These are phyloP conservation scores for Sarocladium oryzae DNA, from an alignment of 2,329 filamentous ascomycete species.

Conservation along the genomic window DNA sequence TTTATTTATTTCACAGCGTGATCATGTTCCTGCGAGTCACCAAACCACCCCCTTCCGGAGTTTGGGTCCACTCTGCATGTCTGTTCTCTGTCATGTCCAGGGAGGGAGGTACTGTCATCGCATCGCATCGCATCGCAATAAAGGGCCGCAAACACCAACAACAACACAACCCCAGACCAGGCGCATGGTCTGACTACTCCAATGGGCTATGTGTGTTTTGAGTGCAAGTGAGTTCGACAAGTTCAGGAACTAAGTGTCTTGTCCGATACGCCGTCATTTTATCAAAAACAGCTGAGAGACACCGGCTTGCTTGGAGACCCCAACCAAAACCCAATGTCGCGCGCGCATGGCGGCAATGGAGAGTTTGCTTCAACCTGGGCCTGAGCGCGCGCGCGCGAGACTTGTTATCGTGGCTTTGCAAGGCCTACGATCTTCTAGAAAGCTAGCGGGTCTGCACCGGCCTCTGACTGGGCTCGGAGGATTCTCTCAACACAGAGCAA, in stretches of 20 bases:
- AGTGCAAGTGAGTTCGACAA: too few relatives aligned
- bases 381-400: not conserved
- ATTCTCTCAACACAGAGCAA: slow-evolving; percentile 27
- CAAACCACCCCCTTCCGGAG: not conserved
- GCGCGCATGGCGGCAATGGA: not conserved
- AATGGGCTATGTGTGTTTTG: too few relatives aligned
- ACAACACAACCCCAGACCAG: too few relatives aligned
- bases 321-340: not conserved
- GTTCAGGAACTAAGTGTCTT: too few relatives aligned
- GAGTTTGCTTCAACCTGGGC: slow-evolving; percentile 4
- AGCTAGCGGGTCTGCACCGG: slow-evolving; percentile 30
- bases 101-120: not conserved
- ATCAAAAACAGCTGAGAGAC: not conserved
- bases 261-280: not conserved
- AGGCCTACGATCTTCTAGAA: slow-evolving; percentile 40
- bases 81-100: not conserved
- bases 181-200: too few relatives aligned
- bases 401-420: slow-evolving; percentile 3
- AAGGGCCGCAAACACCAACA: too few relatives aligned
- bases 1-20: not conserved
- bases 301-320: not conserved
- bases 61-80: not conserved
- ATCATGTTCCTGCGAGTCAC: slow-evolving; percentile 7
- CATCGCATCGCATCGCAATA: slow-evolving; percentile 2
- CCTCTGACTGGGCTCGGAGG: slow-evolving; percentile 34